Base-by-base conservation (phyloP, 2,329 filamentous ascomycete species). In the Penicillium brevicompactum region DNA sequence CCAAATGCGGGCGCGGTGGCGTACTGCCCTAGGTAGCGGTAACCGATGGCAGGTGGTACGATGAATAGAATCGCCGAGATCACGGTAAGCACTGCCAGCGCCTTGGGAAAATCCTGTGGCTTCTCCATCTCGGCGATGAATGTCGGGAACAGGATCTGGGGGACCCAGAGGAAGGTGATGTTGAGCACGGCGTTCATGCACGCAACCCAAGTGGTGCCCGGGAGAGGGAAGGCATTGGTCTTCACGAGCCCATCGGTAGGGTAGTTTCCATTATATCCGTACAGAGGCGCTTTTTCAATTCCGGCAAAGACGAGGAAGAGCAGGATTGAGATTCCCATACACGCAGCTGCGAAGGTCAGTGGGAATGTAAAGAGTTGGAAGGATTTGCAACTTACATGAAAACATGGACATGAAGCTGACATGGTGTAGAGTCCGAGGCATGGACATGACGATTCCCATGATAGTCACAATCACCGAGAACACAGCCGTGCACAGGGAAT, bases 391-490 rank as follows among this genome's bases (percentile, higher is more conserved):
- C 65, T 59, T 34, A 71, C 69, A 65, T 13, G 77, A 80, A 60
- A 77, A 75, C 74, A 80, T 81, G 9, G 75, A 78, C 78, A 81
- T 81, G 69, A 79, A 79, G 5, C 76, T 79, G 50, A 82, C 72
- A 57, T 81, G 78, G 27, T 70, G 72, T 24, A 81, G 63, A 4
- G 78, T 80, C 13, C 78, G 64, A 0, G 78, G 78, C 1, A 76
- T 45, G 16, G 76, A 78, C 70, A 80, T 71, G 30, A 80, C 61
- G 34, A 80, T 76, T 14, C 78, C 78, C 71, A 81, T 79, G 4
- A 81, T 50, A 16, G 65, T 76, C 3, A 65, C 68, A 57, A 81
- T 81, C 18, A 80, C 71, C 0, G 74, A 76, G 67, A 81, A 82
- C 16, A 79, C 65, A 5, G 80, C 78, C 1, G 79, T 82, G 64